Conservation (phyloP, 768 basidiomycete genomes). For the Fomitopsis serialis region DNA sequence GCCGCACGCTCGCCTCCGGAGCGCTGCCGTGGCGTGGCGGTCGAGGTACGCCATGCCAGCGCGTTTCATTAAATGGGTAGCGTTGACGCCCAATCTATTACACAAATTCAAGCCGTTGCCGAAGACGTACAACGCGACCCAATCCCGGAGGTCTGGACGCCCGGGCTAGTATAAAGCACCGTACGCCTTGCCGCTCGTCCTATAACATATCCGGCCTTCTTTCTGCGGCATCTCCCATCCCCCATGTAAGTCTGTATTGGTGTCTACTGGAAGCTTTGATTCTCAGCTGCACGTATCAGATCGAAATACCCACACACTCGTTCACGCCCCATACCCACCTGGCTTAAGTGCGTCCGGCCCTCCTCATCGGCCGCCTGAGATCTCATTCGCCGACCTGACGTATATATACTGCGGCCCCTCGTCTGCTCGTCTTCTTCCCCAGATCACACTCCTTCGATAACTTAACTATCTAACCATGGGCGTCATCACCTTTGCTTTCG, state of each 20-base stretch:
- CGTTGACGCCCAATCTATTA: too few species aligned
- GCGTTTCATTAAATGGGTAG: too few species aligned
- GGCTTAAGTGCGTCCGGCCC: neutral
- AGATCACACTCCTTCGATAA: neutral
- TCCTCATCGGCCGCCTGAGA: neutral
- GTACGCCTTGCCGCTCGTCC: neutral
- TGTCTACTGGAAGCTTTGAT: neutral
- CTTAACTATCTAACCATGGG: slow-evolving; percentile 6
- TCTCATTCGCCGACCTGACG: neutral
- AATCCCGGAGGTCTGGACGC: neutral
- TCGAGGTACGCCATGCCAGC: too few species aligned
- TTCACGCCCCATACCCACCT: neutral
- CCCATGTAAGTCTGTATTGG: neutral
- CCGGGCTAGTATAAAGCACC: neutral
- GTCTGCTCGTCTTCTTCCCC: neutral
- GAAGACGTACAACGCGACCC: slow-evolving; percentile 4
- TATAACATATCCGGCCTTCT: slow-evolving; percentile 1
- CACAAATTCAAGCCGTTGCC: neutral
- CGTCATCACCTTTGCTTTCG: neutral
- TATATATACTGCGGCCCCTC: neutral
- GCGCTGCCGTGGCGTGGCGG: too few species aligned
- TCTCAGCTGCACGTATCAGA: neutral
- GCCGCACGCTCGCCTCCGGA: neutral
- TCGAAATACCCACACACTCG: too few species aligned
- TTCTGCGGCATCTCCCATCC: neutral